phyloP scores from a whole-genome alignment of 306 rosid species.

The Prunus dulcis region DNA sequence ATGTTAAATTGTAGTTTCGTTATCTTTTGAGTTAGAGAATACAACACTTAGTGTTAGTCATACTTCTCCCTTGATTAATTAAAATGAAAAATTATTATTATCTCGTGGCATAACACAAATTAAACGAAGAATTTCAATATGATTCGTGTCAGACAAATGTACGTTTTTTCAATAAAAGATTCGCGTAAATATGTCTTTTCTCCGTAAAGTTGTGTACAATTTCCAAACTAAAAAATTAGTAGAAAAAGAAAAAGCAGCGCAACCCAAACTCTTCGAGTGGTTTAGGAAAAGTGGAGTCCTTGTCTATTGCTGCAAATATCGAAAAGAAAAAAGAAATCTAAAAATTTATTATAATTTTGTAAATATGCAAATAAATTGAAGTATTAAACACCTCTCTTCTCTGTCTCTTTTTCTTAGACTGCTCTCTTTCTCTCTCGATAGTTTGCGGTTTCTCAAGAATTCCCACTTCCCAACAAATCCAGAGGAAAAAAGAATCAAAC shows the following conservation, averaged over 20 bases:
- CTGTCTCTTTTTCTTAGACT: background rate
- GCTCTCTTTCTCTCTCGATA: constrained; percentile 18
- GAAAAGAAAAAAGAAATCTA: background rate
- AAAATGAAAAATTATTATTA: background rate
- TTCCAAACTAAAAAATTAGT: background rate
- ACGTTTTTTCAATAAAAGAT: no score
- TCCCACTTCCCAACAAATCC: constrained; percentile 38
- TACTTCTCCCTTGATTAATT: background rate
- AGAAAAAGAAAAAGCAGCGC: background rate
- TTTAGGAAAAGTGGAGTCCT: background rate
- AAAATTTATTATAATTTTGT: background rate
- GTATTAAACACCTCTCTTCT: background rate
- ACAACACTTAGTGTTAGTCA: background rate
- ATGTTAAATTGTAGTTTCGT: no score
- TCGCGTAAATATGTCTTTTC: background rate
- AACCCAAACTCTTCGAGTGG: background rate
- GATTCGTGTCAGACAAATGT: no score
- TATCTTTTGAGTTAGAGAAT: background rate
- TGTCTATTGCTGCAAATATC: background rate
- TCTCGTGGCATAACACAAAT: background rate
- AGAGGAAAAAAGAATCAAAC: constrained; percentile 24
- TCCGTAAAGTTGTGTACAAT: background rate
- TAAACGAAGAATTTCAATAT: background rate
- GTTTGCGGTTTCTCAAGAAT: constrained; percentile 53
- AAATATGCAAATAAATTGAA: background rate